Evolutionary conservation across 331 rosid species (phyloP), one percentile per base, ranked within the genome.

Genomic region (Stylosanthes scabra): DNA sequence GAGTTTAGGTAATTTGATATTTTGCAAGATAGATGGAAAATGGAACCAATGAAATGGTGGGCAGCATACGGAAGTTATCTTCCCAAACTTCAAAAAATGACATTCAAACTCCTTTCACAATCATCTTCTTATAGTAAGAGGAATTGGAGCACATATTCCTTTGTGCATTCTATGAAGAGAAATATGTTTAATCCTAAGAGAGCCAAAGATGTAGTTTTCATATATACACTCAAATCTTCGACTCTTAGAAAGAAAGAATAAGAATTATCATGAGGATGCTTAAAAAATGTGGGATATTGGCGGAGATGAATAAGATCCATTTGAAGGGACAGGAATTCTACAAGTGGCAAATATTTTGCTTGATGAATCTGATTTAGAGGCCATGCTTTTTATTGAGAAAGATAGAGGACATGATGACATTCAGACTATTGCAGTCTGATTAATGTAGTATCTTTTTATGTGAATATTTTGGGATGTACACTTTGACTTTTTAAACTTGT

Each of bases 21-120:
- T 29, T 45, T 65, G 42, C 57, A 65, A 64, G 41, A 64, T 64
- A 64, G 41, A 28, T 64, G 39, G 71, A 47, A 46, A 41, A 1
- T 66, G 58, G 13, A 5, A 46, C 25, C 58, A 20, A 66, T 7
- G 25, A 44, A 46, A 47, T 45, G 70, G 44, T 65, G 57, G 25
- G 16, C 12, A 1, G 47, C 8, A 9, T 12, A 46, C 45, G 16
- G 55, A 11, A 2, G 20, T 11, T 1, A 9, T 42, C 8, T 61
- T 13, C 49, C 66, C 6, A 61, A 61, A 8, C 49, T 61, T 39
- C 47, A 61, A 39, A 12, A 20, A 25, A n/a, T 37, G 7, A 6
- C 49, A 1, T 61, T 61, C 11, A 39, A 61, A 5, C 50, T 62
- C 25, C 31, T 49, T 12, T 49, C 54, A 49, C 50, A 12, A 2